A percentile compares a stretch with the other conserved stretches of the same genome.
Conservation (phyloP, 768 basidiomycete species). For the Tylopilus vinaceipallidus region DNA sequence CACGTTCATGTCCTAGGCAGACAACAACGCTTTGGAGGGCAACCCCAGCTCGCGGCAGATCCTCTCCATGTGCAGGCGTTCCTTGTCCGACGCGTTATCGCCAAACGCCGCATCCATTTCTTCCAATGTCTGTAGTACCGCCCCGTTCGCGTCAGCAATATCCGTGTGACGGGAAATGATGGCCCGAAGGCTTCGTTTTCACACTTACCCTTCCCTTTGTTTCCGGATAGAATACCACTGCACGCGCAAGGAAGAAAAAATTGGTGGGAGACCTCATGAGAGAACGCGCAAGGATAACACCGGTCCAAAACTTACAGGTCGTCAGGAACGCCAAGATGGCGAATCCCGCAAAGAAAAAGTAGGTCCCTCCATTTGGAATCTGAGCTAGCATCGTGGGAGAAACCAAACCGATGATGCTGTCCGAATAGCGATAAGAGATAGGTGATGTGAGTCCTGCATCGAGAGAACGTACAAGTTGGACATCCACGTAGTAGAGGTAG, state of each 20-base stretch:
- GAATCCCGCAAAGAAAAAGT: constrained; percentile 30
- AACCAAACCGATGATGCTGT: constrained; percentile 29
- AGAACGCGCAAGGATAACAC: neutral
- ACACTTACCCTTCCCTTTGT: constrained; percentile 32
- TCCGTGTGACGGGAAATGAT: too few species aligned
- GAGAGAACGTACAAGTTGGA: constrained; percentile 32
- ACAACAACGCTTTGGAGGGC: constrained; percentile 23
- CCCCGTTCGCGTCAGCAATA: neutral
- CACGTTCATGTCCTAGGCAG: constrained; percentile 4
- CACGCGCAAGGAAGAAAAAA: neutral
- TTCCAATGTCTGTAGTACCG: constrained; percentile 31
- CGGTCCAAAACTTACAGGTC: constrained; percentile 19
- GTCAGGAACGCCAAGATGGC: constrained; percentile 29
- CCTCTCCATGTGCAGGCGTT: constrained; percentile 25
- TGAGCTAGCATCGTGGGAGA: constrained; percentile 27
- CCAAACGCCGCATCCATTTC: constrained; percentile 35
- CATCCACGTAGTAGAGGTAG: constrained; percentile 41
- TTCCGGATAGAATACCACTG: constrained; percentile 30
- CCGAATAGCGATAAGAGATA: neutral
- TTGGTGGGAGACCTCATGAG: too few species aligned
- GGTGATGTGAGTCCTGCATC: neutral
- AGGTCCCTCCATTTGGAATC: constrained; percentile 23
- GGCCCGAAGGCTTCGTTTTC: neutral
- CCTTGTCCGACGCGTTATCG: constrained; percentile 26
- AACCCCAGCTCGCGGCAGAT: constrained; percentile 31